Percentiles rank a stretch among this genome's conserved stretches.
These are phyloP conservation scores for Desmodesmus armatus DNA, from an alignment of 139 green algal species.

Conservation along the genomic window DNA sequence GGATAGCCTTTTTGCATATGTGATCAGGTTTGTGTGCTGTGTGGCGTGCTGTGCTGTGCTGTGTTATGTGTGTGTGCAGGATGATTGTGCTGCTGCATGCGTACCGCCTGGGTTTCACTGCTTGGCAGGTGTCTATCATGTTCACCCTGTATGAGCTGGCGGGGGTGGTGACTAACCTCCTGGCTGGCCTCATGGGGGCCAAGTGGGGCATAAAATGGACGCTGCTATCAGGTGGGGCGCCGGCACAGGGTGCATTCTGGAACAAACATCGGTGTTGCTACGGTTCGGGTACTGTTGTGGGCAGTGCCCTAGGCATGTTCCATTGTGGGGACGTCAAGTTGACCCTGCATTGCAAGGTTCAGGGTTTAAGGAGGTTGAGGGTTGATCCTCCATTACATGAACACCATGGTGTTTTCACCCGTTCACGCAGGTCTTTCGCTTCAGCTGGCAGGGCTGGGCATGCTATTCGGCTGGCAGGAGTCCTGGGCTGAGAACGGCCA, in stretches of 20 bases:
- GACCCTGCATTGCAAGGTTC: too few relatives aligned
- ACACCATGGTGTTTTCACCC: too few relatives aligned
- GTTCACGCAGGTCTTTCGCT: conserved; percentile 19
- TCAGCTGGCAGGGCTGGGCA: conserved; percentile 44
- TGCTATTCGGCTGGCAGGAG: conserved; percentile 86
- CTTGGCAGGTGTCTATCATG: conserved; percentile 73
- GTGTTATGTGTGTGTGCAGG: conserved; percentile 6
- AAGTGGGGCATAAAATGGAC: conserved; percentile 87
- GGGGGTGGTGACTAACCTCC: conserved; percentile 86
- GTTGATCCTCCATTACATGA: too few relatives aligned
- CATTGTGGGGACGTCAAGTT: too few relatives aligned
- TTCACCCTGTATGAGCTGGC: conserved; percentile 88
- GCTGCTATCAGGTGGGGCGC: conserved; percentile 66
- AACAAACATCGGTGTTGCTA: too few relatives aligned
- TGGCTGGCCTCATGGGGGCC: conserved; percentile 77
- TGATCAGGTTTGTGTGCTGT: too few relatives aligned
- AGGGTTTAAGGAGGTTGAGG: too few relatives aligned
- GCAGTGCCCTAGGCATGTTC: too few relatives aligned
- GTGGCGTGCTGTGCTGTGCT: too few relatives aligned
- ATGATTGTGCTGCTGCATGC: conserved; percentile 93
- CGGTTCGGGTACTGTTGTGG: too few relatives aligned
- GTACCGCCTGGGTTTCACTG: conserved; percentile 80
- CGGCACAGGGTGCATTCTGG: too few relatives aligned
- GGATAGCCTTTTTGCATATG: too few relatives aligned
- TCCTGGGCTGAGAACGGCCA: conserved; percentile 44